Percentiles rank a stretch among this genome's conserved stretches.
Evolutionary conservation across 805 yeast species (phyloP).

Genomic region (Myxozyma sirexii): DNA sequence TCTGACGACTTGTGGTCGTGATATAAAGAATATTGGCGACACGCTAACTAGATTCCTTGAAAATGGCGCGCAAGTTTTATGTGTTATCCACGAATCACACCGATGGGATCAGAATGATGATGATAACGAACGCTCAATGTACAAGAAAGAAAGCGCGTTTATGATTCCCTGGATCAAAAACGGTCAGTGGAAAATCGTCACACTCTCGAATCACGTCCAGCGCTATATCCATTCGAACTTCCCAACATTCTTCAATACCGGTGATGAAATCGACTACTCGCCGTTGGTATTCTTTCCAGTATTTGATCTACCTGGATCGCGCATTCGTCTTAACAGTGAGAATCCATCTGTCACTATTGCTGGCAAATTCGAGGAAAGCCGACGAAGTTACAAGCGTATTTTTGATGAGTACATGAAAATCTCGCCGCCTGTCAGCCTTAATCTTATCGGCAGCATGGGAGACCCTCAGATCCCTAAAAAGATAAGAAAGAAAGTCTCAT

Average conservation of each 20-base stretch:
- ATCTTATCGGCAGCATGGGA: conserved; percentile 16
- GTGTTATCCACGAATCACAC: conserved; percentile 26
- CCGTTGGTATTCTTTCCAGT: conserved; percentile 24
- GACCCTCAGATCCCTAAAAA: background rate
- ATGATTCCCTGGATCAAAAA: conserved; percentile 26
- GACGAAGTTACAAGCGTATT: conserved; percentile 18
- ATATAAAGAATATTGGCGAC: background rate
- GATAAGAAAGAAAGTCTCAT: conserved; percentile 2
- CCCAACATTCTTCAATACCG: conserved; percentile 17
- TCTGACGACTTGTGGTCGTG: conserved; percentile 20
- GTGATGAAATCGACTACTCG: background rate
- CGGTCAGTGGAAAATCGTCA: conserved; percentile 24
- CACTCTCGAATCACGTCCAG: conserved; percentile 25
- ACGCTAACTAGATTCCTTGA: background rate
- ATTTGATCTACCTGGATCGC: conserved; percentile 1
- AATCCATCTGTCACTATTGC: conserved; percentile 20
- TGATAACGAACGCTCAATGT: background rate
- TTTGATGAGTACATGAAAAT: conserved; percentile 16
- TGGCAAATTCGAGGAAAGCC: conserved; percentile 20
- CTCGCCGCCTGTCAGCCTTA: conserved; percentile 9
- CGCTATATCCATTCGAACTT: conserved; percentile 17
- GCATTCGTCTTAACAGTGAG: background rate
- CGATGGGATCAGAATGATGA: conserved; percentile 16
- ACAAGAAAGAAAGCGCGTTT: conserved; percentile 11
- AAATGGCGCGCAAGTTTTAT: conserved; percentile 24